Base-by-base conservation (phyloP, 1,139 yeast species). In the Scheffersomyces cryptocercus region DNA sequence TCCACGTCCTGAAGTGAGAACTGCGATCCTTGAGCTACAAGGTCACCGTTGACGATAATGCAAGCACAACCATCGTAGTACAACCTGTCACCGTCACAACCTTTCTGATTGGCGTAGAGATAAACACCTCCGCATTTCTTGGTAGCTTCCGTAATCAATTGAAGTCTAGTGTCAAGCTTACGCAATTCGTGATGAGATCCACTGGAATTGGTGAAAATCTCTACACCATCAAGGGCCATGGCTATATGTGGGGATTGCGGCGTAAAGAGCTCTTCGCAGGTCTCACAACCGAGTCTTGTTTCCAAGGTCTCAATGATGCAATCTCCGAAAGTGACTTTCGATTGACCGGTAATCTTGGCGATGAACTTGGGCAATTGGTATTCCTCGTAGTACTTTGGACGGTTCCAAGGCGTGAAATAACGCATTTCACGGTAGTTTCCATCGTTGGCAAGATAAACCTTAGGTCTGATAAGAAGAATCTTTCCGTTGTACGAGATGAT, bases 361-460 rank as follows among this genome's bases (percentile, higher is more conserved):
- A 91, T 81, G 52, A 68, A 60, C 42, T 83, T 75, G 3, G 99
- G 99, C 49, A 95, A 73, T 33, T 77, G 71, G 56, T 76, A 85
- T 35, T 77, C 75, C 63, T 93, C 98, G 39, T 82, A 84, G 52
- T 82, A 77, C 54, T 84, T 82, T 8, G 91, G 82, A 43, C 87
- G 78, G 56, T 81, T 75, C 99, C 99, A 93, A 11, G 98, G 96
- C 0, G 96, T 88, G 63, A 93, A 93, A 64, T 84, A 90, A 54
- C 99, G 78, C 98, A 93, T 91, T 65, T 93, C 99, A 41, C 99
- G 79, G 68, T 95, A 93, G 61, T 93, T 93, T 1, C 99, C 99
- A 68, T 93, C 99, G 62, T 93, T 95, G 15, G 98, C 98, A 42
- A 95, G 75, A 78, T 88, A 85, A 38, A 93, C 64, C 61, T 93